Conservation (phyloP, 1,284 basidiomycete genomes). For the Wallemia ichthyophaga region DNA sequence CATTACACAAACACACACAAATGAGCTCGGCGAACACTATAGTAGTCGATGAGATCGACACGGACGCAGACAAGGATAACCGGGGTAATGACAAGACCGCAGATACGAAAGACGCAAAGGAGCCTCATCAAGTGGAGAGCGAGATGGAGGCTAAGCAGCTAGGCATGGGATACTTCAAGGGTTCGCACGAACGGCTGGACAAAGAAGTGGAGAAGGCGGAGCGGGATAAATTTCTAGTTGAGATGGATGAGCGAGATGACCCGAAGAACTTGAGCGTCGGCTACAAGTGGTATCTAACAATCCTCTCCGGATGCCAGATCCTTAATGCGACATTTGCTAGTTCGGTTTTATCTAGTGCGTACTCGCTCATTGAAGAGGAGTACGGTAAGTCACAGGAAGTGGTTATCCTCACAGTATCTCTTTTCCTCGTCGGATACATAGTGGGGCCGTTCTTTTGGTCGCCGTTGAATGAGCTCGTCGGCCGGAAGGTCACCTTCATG, state of each 20-base stretch:
- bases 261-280: not conserved
- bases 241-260: not conserved
- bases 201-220: not conserved
- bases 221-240: not conserved
- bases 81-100: no score
- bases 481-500: slow-evolving; percentile 16
- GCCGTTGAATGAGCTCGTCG: slow-evolving; percentile 9
- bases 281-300: not conserved
- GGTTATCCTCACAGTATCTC: slow-evolving; percentile 16
- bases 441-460: slow-evolving; percentile 17
- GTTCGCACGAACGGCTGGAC: not conserved
- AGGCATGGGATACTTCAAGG: not conserved
- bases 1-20: no score
- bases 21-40: no score
- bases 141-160: not conserved
- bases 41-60: no score
- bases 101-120: no score
- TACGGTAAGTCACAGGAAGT: slow-evolving; percentile 17
- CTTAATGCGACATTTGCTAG: slow-evolving; percentile 16
- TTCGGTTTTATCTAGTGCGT: slow-evolving; percentile 19
- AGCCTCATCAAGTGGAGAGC: not conserved
- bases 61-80: no score
- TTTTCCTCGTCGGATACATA: slow-evolving; percentile 21
- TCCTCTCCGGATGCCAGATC: not conserved
- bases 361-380: slow-evolving; percentile 12